phyloP scores from a whole-genome alignment of 345 rosid genomes.

The Cochlearia excelsa region DNA sequence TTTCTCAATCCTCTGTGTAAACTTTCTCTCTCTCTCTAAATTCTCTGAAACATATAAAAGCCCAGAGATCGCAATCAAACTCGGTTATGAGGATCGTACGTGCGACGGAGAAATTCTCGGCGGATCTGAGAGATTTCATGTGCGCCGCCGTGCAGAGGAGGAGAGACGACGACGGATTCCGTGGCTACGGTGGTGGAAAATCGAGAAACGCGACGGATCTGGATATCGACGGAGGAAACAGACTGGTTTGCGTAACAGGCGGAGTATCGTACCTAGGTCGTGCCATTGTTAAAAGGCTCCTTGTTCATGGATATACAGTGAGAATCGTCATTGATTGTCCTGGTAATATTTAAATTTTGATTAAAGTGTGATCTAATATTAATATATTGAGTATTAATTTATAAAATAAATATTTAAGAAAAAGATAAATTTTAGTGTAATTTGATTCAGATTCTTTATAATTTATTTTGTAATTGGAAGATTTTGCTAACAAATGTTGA shows the following conservation, averaged over 20 bases:
- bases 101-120: slow-evolving; percentile 22
- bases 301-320: slow-evolving; percentile 65
- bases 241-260: slow-evolving; percentile 71
- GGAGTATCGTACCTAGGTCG: slow-evolving; percentile 70
- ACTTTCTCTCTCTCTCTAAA: slow-evolving; percentile 4
- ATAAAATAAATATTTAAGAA: too few species aligned
- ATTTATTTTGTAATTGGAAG: too few species aligned
- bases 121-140: slow-evolving; percentile 33
- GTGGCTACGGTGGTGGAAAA: slow-evolving; percentile 21
- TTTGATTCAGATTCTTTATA: too few species aligned
- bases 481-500: too few species aligned
- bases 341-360: slow-evolving; percentile 36
- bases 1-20: slow-evolving; percentile 19
- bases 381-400: too few species aligned
- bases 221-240: slow-evolving; percentile 34
- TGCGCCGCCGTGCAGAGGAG: slow-evolving; percentile 39
- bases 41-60: background rate
- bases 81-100: slow-evolving; percentile 30
- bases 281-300: slow-evolving; percentile 58
- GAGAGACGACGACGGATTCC: slow-evolving; percentile 33
- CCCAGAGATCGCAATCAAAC: too few species aligned
- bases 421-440: too few species aligned
- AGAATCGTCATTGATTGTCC: slow-evolving; percentile 56
- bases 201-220: slow-evolving; percentile 27
- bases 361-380: too few species aligned